phyloP scores from a whole-genome alignment of 805 yeast genomes.

The Candida coleopterorum region DNA sequence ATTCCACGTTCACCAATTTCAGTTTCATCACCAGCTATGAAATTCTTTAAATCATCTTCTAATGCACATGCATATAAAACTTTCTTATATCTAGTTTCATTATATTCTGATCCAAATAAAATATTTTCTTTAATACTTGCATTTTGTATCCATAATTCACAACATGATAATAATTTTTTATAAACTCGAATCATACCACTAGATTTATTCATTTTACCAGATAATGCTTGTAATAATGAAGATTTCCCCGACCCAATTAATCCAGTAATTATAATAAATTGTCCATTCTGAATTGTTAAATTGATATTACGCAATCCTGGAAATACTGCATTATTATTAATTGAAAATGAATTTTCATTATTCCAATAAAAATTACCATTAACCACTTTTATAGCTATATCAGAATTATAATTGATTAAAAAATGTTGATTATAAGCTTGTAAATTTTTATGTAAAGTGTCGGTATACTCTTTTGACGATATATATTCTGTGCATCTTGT shows the following conservation, averaged over 20 bases:
- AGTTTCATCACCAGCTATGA: slow-evolving; percentile 36
- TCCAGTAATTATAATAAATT: slow-evolving; percentile 40
- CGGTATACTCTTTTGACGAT: slow-evolving; percentile 19
- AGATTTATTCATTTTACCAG: slow-evolving; percentile 35
- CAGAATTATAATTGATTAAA: slow-evolving; percentile 2
- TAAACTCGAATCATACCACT: slow-evolving; percentile 22
- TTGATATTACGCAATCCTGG: slow-evolving; percentile 32
- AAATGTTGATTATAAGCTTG: slow-evolving; percentile 6
- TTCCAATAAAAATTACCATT: slow-evolving; percentile 28
- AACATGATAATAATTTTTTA: slow-evolving; percentile 30
- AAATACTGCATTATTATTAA: slow-evolving; percentile 14
- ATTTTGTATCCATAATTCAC: slow-evolving; percentile 41
- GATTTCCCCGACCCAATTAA: slow-evolving; percentile 42
- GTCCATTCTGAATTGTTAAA: slow-evolving; percentile 25
- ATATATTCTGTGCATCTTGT: slow-evolving; percentile 23
- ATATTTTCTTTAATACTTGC: slow-evolving; percentile 38
- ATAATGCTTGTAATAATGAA: slow-evolving; percentile 35
- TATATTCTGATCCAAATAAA: slow-evolving; percentile 31
- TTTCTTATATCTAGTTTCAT: slow-evolving; percentile 21
- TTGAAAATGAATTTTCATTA: neutral
- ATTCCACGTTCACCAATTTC: slow-evolving; percentile 44
- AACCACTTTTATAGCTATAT: slow-evolving; percentile 15
- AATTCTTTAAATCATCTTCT: slow-evolving; percentile 29
- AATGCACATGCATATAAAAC: slow-evolving; percentile 36
- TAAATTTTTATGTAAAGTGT: slow-evolving; percentile 12